Evolutionary conservation across 805 yeast species (phyloP).

Genomic region (Kuraishia ogatae): DNA sequence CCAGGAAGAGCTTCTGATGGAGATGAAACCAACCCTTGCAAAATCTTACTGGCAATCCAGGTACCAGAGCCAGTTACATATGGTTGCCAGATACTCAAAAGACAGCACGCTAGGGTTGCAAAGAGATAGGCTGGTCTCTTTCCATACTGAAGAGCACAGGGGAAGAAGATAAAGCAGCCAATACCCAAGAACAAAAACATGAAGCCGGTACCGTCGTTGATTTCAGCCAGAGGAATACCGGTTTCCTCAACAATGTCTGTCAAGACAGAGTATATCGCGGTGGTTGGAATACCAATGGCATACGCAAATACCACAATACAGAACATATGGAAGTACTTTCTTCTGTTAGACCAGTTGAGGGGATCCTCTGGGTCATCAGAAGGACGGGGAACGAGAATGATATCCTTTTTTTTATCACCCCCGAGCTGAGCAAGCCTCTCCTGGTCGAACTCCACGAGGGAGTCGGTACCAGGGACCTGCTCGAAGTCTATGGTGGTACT

Average conservation of each 20-base stretch:
- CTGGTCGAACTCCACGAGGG: neutral
- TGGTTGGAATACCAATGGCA: slow-evolving; percentile 17
- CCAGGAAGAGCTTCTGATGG: slow-evolving; percentile 41
- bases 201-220: slow-evolving; percentile 30
- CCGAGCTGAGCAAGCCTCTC: neutral
- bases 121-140: slow-evolving; percentile 27
- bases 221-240: slow-evolving; percentile 17
- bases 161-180: slow-evolving; percentile 27
- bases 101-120: slow-evolving; percentile 19
- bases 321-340: slow-evolving; percentile 39
- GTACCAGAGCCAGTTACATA: slow-evolving; percentile 20
- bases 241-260: slow-evolving; percentile 12
- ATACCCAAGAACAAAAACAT: slow-evolving; percentile 31
- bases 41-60: slow-evolving; percentile 21
- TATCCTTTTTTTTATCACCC: slow-evolving; percentile 15
- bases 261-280: slow-evolving; percentile 20
- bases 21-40: slow-evolving; percentile 23
- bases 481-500: neutral
- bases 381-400: slow-evolving; percentile 58
- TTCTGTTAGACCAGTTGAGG: slow-evolving; percentile 45
- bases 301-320: slow-evolving; percentile 31
- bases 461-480: neutral
- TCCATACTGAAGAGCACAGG: slow-evolving; percentile 29
- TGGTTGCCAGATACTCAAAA: slow-evolving; percentile 25
- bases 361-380: slow-evolving; percentile 66